These are phyloP conservation scores for Moricandia moricandioides DNA, from an alignment of 345 rosid species.

Conservation along the genomic window DNA sequence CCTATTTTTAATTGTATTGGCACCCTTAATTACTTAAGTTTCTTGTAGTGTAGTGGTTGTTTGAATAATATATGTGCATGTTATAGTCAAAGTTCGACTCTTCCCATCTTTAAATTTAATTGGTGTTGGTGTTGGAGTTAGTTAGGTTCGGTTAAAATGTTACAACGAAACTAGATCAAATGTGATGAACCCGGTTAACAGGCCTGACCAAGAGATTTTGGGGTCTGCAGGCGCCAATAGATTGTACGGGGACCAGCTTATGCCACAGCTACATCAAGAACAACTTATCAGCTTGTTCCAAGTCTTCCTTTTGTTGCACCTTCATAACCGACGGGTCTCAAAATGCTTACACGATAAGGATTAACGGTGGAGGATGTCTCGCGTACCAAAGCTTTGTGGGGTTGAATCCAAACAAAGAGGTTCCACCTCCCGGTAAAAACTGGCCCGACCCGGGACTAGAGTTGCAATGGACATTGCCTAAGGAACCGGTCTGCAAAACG, in stretches of 20 bases:
- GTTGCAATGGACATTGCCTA: conserved; percentile 57
- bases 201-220: conserved; percentile 36
- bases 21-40: too few relatives aligned
- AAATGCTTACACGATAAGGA: conserved; percentile 40
- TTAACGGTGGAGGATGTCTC: conserved; percentile 41
- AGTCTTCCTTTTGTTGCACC: conserved; percentile 48
- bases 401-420: conserved; percentile 29
- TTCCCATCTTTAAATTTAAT: too few relatives aligned
- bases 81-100: too few relatives aligned
- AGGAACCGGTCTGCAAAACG: conserved; percentile 48
- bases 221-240: conserved; percentile 30
- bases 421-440: conserved; percentile 24
- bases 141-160: neutral
- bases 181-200: conserved; percentile 15
- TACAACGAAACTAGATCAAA: conserved; percentile 12
- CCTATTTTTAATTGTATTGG: neutral
- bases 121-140: neutral
- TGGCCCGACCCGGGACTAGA: conserved; percentile 53
- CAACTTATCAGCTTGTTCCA: conserved; percentile 36
- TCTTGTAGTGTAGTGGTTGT: too few relatives aligned
- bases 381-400: conserved; percentile 49
- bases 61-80: too few relatives aligned
- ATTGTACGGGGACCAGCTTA: conserved; percentile 46
- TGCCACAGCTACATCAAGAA: conserved; percentile 50
- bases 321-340: conserved; percentile 41